Evolutionary conservation across 2,329 filamentous ascomycete genomes (phyloP).

Genomic region (Botrytis aclada): DNA sequence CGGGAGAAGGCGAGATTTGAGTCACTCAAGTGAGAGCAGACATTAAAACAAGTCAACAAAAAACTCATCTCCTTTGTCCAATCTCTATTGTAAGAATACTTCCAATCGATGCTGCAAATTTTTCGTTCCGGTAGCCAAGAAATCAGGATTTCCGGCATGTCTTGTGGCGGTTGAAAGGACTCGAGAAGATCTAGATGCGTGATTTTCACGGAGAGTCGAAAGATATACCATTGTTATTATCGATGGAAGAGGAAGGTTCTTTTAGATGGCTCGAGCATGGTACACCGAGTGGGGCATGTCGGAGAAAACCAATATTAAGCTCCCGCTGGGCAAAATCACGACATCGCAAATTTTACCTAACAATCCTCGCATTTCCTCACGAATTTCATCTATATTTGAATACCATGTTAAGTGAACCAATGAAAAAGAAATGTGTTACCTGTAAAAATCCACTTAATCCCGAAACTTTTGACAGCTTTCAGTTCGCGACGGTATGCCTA

Average conservation of each 20-base stretch:
- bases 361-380: background rate
- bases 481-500: background rate
- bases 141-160: background rate
- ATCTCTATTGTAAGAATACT: background rate
- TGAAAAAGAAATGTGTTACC: background rate
- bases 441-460: background rate
- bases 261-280: background rate
- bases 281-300: background rate
- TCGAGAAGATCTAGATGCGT: background rate
- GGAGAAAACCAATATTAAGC: background rate
- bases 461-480: background rate
- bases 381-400: background rate
- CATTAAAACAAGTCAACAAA: background rate
- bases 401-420: background rate
- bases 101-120: background rate
- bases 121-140: background rate
- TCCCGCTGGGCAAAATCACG: constrained; percentile 7
- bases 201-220: background rate
- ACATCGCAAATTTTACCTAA: constrained; percentile 12
- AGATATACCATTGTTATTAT: background rate
- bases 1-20: constrained; percentile 15
- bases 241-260: background rate
- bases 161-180: background rate
- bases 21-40: constrained; percentile 6
- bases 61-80: background rate